Evolutionary conservation across 73 alveolate genomes (phyloP), one percentile per base, ranked within the genome.

Genomic region (Blepharisma japonicum): DNA sequence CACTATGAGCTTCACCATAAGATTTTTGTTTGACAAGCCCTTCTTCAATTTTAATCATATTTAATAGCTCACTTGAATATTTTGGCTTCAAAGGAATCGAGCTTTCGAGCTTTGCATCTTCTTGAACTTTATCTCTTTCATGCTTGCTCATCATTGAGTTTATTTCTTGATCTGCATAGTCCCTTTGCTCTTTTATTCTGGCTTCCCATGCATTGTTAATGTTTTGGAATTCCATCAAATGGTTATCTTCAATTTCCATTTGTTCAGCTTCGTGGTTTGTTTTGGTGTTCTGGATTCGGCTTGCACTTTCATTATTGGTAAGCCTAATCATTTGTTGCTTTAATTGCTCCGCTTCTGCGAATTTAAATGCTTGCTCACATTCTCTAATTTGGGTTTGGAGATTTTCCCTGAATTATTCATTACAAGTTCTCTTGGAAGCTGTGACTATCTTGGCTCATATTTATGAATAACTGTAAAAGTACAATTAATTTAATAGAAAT

Each of bases 31-130:
- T 85, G 6, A 86, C 86, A 20, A 85, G 70, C 51, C 78, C 83
- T 72, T 85, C 88, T 81, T 85, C 87, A 48, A 83, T 82, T 81
- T 85, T 85, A 53, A 55, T 80, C 71, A 85, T 72, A 81, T 85
- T 85, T 38, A 85, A 82, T 11, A 85, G 76, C 61, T 85, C 92
- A 54, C 82, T 54, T 51, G 89, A 81, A 42, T 71, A 84, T 71
- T 85, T 85, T 9, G 92, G 89, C 45, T 9, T 82, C 39, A 56
- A 45, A 2, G 92, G 89, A 27, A 85, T 68, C 39, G 77, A 70
- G 81, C 56, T 82, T 66, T 81, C 88, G 38, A 85, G 77, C 53
- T 85, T 78, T 14, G 81, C 92, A 2, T 14, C 11, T 45, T 18
- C 23, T 54, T 70, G 66, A 25, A 70, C 46, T 70, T 70, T 70